phyloP scores from a whole-genome alignment of 1,139 yeast genomes.

The Nakaseomyces delphensis region DNA sequence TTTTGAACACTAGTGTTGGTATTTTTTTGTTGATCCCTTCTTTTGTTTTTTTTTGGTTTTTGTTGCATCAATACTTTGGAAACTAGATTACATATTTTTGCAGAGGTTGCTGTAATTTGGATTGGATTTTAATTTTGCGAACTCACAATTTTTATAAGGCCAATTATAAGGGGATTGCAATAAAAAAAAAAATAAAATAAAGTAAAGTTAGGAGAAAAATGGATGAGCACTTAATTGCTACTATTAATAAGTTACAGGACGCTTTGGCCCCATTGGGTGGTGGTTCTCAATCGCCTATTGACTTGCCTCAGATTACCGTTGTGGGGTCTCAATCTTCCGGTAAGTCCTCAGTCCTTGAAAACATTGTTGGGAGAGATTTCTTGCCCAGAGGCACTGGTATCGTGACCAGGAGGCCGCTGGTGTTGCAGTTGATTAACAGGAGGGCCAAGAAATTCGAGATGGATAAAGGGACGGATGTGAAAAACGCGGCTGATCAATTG shows the following conservation, averaged over 20 bases:
- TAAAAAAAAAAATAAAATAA: background rate
- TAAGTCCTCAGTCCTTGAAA: constrained; percentile 86
- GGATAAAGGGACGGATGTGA: constrained; percentile 13
- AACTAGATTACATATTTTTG: no score
- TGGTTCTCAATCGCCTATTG: constrained; percentile 75
- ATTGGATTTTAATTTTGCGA: no score
- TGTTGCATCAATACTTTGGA: no score
- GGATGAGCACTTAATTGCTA: constrained; percentile 86
- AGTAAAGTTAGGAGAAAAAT: constrained; percentile 37
- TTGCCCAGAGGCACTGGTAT: constrained; percentile 94
- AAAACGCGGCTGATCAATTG: constrained; percentile 31
- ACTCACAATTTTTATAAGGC: background rate
- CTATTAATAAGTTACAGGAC: constrained; percentile 87
- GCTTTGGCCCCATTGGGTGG: constrained; percentile 93
- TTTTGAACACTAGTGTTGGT: no score
- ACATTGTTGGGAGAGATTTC: constrained; percentile 91
- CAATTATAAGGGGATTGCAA: background rate
- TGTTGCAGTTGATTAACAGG: constrained; percentile 69
- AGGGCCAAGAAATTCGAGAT: constrained; percentile 35
- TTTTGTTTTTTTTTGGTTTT: no score
- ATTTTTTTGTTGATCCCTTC: no score
- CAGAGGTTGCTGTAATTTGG: no score
- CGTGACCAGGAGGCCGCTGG: constrained; percentile 88
- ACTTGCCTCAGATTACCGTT: constrained; percentile 91
- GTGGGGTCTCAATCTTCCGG: constrained; percentile 96